Base-by-base conservation (phyloP, 495 filamentous ascomycete genomes). In the Rhypophila decipiens region DNA sequence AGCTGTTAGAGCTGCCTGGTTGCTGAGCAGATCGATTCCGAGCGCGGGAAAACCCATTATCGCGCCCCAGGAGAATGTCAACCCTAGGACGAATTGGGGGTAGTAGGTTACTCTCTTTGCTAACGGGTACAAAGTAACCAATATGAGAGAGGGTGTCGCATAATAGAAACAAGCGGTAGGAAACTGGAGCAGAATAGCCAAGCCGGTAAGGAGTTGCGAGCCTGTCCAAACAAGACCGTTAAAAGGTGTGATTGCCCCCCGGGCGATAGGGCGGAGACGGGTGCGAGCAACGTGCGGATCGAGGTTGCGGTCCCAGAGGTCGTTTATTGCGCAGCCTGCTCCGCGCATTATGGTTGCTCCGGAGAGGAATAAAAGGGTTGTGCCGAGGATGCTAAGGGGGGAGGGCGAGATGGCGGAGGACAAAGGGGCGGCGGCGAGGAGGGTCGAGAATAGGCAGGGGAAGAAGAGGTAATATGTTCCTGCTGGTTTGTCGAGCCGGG, bases 251-350 rank as follows among this genome's bases (percentile, higher is more conserved):
- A 96, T 71, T 24, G 93, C 94, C 12, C 84, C 76, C 37, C 93
- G 77, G 5, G 94, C 93, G 57, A 98, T 90, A 4, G 93, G 93
- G 2, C 93, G 86, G 38, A 90, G 77, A 21, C 82, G 82, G 1
- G 93, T 98, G 20, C 93, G 83, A 24, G 80, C 69, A n/a, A 98
- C 93, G 59, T 90, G 80, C 18, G 85, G 87, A 65, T 98, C 93
- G 15, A 98, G 78, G 57, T 95, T 85, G 52, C 88, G 82, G 68
- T 97, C 93, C 90, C 88, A 96, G 37, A 97, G 77, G 62, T 98
- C 93, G 67, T 98, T 97, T 70, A 98, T 93, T 24, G 93, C 85
- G 67, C 93, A 98, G 13, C 93, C 93, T n/a, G 93, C 93, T 23
- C 93, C 90, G 43, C 93, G 88, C 93, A 98, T 97, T 57, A 96